These are phyloP conservation scores for Kodamaea ohmeri DNA, from an alignment of 1,139 yeast genomes.

Conservation along the genomic window DNA sequence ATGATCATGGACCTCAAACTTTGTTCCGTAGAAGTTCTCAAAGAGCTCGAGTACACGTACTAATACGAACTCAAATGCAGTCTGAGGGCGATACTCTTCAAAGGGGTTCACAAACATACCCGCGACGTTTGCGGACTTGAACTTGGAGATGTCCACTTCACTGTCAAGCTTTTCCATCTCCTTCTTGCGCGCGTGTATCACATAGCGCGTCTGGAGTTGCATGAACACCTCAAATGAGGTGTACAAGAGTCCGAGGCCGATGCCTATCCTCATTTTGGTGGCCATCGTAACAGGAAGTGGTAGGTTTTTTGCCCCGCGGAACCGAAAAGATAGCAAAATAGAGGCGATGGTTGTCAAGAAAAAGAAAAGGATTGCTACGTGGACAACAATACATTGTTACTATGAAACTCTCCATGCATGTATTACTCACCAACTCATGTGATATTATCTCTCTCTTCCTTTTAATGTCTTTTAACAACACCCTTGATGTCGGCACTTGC, in stretches of 20 bases:
- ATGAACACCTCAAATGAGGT: conserved; percentile 67
- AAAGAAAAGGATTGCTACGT: too few relatives aligned
- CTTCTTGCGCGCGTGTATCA: conserved; percentile 52
- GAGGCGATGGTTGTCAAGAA: too few relatives aligned
- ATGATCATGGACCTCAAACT: conserved; percentile 41
- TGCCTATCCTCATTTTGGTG: conserved; percentile 38
- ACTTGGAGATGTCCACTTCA: conserved; percentile 29
- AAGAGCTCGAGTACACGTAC: conserved; percentile 70
- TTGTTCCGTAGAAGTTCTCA: conserved; percentile 60
- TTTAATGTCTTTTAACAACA: conserved; percentile 77
- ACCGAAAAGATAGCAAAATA: too few relatives aligned
- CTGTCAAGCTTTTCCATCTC: conserved; percentile 27
- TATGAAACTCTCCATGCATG: too few relatives aligned
- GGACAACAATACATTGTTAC: too few relatives aligned
- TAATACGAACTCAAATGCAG: conserved; percentile 76
- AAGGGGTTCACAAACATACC: conserved; percentile 92
- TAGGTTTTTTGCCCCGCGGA: too few relatives aligned
- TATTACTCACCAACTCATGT: not conserved
- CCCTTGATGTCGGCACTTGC: conserved; percentile 77
- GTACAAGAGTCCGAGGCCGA: conserved; percentile 59
- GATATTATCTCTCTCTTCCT: not conserved
- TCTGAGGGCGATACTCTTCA: conserved; percentile 86
- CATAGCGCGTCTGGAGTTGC: conserved; percentile 51
- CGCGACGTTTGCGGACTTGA: conserved; percentile 54
- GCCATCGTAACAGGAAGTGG: too few relatives aligned